A percentile compares a stretch with the other conserved stretches of the same genome.
phyloP scores from a whole-genome alignment of 225 moss, liverwort and hornwort genomes.

The Ulota crispa region DNA sequence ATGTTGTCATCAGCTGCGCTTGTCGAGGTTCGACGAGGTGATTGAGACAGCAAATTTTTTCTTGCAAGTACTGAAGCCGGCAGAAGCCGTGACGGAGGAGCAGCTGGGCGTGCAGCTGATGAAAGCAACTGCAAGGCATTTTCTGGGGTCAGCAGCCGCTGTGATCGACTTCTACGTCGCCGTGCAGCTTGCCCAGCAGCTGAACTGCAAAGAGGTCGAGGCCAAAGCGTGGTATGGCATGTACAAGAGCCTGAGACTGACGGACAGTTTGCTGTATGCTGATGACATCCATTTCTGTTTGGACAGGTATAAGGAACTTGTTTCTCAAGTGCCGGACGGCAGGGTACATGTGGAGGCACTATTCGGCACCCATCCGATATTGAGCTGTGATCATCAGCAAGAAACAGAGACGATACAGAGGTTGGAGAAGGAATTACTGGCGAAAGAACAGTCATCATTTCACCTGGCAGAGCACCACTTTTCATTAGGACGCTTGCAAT shows the following conservation, averaged over 20 bases:
- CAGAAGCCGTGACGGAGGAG: neutral
- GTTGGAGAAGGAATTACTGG: constrained; percentile 1
- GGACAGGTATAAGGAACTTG: neutral
- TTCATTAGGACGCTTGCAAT: neutral
- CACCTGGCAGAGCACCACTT: neutral
- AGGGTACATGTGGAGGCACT: neutral
- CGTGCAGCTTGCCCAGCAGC: constrained; percentile 1
- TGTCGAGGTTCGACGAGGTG: constrained; percentile 11
- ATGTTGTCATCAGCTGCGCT: neutral
- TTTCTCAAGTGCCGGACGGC: neutral
- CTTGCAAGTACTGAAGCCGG: neutral
- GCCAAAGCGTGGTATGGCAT: constrained; percentile 11
- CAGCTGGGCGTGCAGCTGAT: neutral
- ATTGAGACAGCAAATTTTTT: constrained; percentile 1
- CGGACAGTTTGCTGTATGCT: neutral
- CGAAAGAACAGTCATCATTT: neutral
- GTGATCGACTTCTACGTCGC: neutral
- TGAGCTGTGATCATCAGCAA: neutral
- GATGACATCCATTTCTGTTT: neutral
- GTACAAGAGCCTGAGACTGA: neutral
- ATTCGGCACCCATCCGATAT: neutral
- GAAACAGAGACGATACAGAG: constrained; percentile 1
- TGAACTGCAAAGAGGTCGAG: constrained; percentile 1
- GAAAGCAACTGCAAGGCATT: neutral
- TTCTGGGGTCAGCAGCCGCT: neutral